phyloP scores from a whole-genome alignment of 305 asterid genomes.

The Fraxinus angustifolia region DNA sequence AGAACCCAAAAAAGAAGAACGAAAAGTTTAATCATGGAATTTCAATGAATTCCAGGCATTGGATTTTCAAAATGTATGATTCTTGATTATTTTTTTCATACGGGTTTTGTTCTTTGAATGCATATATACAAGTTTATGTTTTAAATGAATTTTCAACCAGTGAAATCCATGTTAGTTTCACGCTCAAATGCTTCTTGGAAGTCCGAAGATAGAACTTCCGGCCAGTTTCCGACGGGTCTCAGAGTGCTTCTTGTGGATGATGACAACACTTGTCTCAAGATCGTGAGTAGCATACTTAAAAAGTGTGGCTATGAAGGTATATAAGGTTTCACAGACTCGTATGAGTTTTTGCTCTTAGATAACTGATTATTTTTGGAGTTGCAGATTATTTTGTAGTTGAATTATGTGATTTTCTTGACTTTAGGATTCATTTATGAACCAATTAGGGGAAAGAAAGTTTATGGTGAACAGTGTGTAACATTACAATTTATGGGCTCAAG shows the following conservation, averaged over 20 bases:
- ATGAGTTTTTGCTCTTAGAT: neutral
- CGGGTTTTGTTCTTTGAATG: slow-evolving; percentile 26
- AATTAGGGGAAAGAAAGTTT: neutral
- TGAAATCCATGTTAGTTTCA: slow-evolving; percentile 36
- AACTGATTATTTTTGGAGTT: slow-evolving; percentile 7
- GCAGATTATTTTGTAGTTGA: slow-evolving; percentile 7
- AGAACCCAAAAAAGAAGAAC: neutral
- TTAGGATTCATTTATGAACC: neutral
- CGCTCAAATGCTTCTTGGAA: slow-evolving; percentile 50
- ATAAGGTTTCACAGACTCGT: neutral
- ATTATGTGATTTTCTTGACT: neutral
- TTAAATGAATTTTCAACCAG: slow-evolving; percentile 46
- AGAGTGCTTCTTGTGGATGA: slow-evolving; percentile 88
- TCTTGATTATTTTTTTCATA: slow-evolving; percentile 6
- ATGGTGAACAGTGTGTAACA: slow-evolving; percentile 3
- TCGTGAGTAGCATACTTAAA: slow-evolving; percentile 74
- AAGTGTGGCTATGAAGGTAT: slow-evolving; percentile 75
- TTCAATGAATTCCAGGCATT: neutral
- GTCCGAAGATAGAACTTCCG: slow-evolving; percentile 56
- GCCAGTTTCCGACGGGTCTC: slow-evolving; percentile 78
- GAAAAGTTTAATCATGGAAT: neutral
- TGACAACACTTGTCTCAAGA: slow-evolving; percentile 81
- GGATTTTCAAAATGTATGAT: neutral
- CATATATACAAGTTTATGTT: slow-evolving; percentile 3
- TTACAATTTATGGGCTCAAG: neutral